phyloP scores from a whole-genome alignment of 352 stramenopile species.

The Phytophthora kernoviae region DNA sequence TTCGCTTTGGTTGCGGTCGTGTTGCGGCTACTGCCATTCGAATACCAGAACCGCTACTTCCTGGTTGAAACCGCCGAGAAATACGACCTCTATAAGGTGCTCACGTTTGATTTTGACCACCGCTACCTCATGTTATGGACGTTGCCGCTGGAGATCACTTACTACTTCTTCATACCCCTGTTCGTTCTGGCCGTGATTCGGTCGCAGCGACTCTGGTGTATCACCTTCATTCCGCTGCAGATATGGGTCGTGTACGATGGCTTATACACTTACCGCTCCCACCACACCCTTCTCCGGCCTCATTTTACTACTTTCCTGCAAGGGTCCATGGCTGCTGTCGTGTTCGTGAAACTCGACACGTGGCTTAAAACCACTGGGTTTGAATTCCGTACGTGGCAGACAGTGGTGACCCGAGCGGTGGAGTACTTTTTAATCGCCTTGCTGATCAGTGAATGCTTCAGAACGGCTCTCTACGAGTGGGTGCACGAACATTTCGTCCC shows the following conservation, averaged over 20 bases:
- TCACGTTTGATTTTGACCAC: slow-evolving; percentile 26
- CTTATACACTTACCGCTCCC: slow-evolving; percentile 16
- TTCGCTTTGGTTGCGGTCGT: slow-evolving; percentile 33
- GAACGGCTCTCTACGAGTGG: slow-evolving; percentile 36
- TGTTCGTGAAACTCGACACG: slow-evolving; percentile 27
- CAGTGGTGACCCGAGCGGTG: slow-evolving; percentile 10
- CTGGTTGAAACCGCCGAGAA: slow-evolving; percentile 11
- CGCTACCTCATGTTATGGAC: slow-evolving; percentile 25
- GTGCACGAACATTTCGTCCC: slow-evolving; percentile 26
- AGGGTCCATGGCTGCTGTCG: slow-evolving; percentile 36
- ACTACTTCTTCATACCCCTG: slow-evolving; percentile 46
- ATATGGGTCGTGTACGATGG: slow-evolving; percentile 27
- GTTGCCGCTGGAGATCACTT: slow-evolving; percentile 35
- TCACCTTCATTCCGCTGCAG: slow-evolving; percentile 10
- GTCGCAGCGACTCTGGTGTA: slow-evolving; percentile 13
- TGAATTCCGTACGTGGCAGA: slow-evolving; percentile 15
- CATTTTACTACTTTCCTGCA: slow-evolving; percentile 43
- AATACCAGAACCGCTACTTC: slow-evolving; percentile 25
- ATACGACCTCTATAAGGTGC: slow-evolving; percentile 37
- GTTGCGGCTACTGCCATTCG: slow-evolving; percentile 23
- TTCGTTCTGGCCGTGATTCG: slow-evolving; percentile 24
- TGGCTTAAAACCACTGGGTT: slow-evolving; percentile 12
- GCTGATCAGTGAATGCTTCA: slow-evolving; percentile 28
- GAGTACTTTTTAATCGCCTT: slow-evolving; percentile 20
- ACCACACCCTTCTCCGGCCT: slow-evolving; percentile 30